phyloP scores from a whole-genome alignment of 2,329 filamentous ascomycete species.

The Fusarium marasasianum region DNA sequence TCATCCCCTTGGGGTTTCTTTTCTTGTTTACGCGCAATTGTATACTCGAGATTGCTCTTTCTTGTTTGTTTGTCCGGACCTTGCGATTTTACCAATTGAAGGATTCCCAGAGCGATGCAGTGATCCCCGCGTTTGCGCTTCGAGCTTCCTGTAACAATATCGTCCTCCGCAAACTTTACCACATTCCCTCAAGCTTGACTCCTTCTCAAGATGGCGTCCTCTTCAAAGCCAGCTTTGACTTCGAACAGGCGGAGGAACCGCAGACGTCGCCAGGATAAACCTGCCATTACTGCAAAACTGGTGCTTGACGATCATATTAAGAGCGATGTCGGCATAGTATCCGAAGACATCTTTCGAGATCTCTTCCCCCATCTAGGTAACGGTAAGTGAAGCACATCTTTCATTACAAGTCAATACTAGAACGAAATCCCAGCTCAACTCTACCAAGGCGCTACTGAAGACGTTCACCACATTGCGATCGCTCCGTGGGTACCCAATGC shows the following conservation, averaged over 20 bases:
- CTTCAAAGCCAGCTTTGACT: conserved; percentile 39
- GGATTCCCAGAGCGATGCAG: conserved; percentile 22
- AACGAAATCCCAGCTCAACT: conserved; percentile 9
- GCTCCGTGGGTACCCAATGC: conserved; percentile 75
- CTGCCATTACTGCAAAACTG: conserved; percentile 80
- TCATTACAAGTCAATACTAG: background rate
- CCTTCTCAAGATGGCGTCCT: conserved; percentile 43
- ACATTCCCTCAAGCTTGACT: background rate
- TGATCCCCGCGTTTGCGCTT: conserved; percentile 31
- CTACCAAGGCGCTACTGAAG: conserved; percentile 40
- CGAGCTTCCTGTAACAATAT: conserved; percentile 15
- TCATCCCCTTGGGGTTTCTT: conserved; percentile 1
- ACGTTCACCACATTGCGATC: conserved; percentile 73
- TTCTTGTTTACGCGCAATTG: conserved; percentile 5
- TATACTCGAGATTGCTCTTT: background rate
- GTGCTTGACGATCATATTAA: conserved; percentile 86
- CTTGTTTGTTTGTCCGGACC: background rate
- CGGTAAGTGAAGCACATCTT: conserved; percentile 53
- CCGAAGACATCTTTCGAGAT: conserved; percentile 84
- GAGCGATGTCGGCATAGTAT: conserved; percentile 86
- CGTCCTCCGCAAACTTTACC: conserved; percentile 12
- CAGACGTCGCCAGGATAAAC: conserved; percentile 72
- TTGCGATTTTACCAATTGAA: background rate
- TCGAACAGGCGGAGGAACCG: conserved; percentile 55
- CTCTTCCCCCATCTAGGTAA: conserved; percentile 73